These are phyloP conservation scores for Saposhnikovia divaricata DNA, from an alignment of 129 eudicot species.

Conservation along the genomic window DNA sequence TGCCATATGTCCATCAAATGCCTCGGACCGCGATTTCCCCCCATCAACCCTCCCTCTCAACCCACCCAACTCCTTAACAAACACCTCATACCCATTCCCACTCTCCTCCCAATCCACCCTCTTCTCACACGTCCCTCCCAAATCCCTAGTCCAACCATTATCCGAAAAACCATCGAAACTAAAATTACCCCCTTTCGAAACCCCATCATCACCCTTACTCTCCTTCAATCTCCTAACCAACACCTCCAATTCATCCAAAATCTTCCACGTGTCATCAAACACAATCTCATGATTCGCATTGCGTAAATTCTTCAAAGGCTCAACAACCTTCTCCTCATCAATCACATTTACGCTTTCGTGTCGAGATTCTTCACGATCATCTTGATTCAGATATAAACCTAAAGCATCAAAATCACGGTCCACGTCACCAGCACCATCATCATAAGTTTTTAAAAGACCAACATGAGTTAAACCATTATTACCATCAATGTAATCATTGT, in stretches of 20 bases:
- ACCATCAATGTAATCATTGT: conserved; percentile 68
- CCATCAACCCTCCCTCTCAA: conserved; percentile 81
- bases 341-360: too few relatives aligned
- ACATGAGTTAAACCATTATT: conserved; percentile 73
- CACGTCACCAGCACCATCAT: conserved; percentile 99
- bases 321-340: conserved; percentile 39
- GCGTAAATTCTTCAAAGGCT: conserved; percentile 59
- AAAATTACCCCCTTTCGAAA: conserved; percentile 13
- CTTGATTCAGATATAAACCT: conserved; percentile 48
- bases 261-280: conserved; percentile 88
- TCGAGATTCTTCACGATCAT: too few relatives aligned
- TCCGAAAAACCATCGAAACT: conserved; percentile 69
- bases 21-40: conserved; percentile 71
- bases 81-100: conserved; percentile 45
- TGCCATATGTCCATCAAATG: conserved; percentile 98
- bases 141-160: conserved; percentile 92
- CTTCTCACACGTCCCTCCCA: conserved; percentile 57
- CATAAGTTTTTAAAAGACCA: conserved; percentile 80
- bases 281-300: conserved; percentile 68
- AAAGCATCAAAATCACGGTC: conserved; percentile 94
- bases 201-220: conserved; percentile 16
- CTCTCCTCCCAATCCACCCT: conserved; percentile 73
- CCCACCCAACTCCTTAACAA: conserved; percentile 76
- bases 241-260: conserved; percentile 73
- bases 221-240: conserved; percentile 56